Base-by-base conservation (phyloP, 2,329 filamentous ascomycete genomes). In the Paecilomyces sp. region DNA sequence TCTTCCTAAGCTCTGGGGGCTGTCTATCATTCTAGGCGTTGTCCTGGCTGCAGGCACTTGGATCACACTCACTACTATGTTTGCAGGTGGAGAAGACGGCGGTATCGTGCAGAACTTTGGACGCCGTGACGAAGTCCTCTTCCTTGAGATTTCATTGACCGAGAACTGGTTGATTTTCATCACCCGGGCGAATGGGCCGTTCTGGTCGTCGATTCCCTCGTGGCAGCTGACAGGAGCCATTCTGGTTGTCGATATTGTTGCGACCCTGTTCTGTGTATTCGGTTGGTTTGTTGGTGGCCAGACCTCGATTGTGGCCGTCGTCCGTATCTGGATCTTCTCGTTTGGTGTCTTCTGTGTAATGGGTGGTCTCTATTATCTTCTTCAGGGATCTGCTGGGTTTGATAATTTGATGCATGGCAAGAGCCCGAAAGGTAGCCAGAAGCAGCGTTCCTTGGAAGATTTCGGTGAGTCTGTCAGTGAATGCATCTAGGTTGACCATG, bases 151-250 rank as follows among this genome's bases (percentile, higher is more conserved):
- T 75, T 91, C 90, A 12, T 85, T 96, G 58, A 92, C 91, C 62
- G 90, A 96, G 83, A 96, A 95, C 81, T 96, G 92, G 91, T 84
- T 96, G 57, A 96, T 96, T 78, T 95, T 96, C 82, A 93, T 96
- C 79, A 96, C 91, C 65, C 91, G 92, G 83, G 89, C 91, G 78
- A 92, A 92, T 77, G 91, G 91, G 70, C 90, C 91, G 58, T 93
- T 95, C 84, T 95, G 91, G 91, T 92, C 89, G 2, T 92, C 89
- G 25, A 85, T 91, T 61, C 91, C 92, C 61, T 95, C 91, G 62
- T 92, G 90, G 89, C 90, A 95, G 77, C 82, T 96, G 53, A 76
- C 82, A 58, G 87, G 87, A 63, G 91, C 91, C 64, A 91, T 96
- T 65, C 74, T 94, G 55, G 66, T 91, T 56, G 91, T 96, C 70